These are phyloP conservation scores for Dactylonectria macrodidyma DNA, from an alignment of 2,329 filamentous ascomycete species.

Conservation along the genomic window DNA sequence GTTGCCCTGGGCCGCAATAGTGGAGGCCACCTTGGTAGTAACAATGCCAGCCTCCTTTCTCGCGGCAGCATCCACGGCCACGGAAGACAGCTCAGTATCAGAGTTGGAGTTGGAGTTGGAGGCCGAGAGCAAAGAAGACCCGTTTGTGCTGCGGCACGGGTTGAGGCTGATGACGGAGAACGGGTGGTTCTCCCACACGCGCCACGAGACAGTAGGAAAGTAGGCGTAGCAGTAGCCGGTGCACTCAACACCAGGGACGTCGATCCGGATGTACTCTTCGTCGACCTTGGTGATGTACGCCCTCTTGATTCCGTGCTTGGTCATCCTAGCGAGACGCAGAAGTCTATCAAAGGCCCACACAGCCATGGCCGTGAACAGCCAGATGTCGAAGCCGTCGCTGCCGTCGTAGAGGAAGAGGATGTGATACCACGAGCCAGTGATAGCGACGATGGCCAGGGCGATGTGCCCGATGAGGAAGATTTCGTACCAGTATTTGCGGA, in stretches of 20 bases:
- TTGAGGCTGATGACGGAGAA: constrained; percentile 49
- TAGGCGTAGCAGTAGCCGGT: constrained; percentile 50
- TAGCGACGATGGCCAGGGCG: constrained; percentile 54
- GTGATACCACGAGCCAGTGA: constrained; percentile 62
- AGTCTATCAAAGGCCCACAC: constrained; percentile 51
- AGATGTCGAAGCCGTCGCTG: constrained; percentile 60
- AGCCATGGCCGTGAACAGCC: constrained; percentile 47
- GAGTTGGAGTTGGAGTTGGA: constrained; percentile 32
- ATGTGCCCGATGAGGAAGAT: constrained; percentile 62
- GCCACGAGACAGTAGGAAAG: constrained; percentile 51
- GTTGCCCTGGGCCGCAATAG: constrained; percentile 6
- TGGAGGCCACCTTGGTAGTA: background rate
- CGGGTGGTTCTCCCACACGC: constrained; percentile 52
- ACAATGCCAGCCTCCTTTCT: constrained; percentile 38
- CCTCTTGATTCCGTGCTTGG: constrained; percentile 44
- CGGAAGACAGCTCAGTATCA: constrained; percentile 21
- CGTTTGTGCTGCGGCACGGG: constrained; percentile 16
- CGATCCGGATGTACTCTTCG: constrained; percentile 49
- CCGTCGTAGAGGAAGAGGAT: constrained; percentile 53
- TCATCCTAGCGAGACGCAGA: constrained; percentile 40
- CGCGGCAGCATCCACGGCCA: background rate
- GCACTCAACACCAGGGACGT: constrained; percentile 45
- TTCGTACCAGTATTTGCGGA: constrained; percentile 59
- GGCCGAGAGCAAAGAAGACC: background rate
- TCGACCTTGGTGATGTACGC: constrained; percentile 48